Conservation (phyloP, 495 filamentous ascomycete genomes). For the Aspergillus cristatus region DNA sequence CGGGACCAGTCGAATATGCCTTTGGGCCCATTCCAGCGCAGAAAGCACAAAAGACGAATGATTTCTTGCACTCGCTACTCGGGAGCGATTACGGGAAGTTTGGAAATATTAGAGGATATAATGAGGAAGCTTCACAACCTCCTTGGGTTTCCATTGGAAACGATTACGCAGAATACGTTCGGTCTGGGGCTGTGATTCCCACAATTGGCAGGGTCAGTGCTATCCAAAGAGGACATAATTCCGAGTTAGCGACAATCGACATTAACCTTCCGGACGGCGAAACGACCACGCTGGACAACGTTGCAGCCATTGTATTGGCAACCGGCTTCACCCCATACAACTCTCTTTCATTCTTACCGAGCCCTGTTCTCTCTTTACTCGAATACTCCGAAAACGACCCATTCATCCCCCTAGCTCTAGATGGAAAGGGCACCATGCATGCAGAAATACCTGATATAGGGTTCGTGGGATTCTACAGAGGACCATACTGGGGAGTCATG, state of each 20-base stretch:
- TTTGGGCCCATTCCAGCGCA: slow-evolving; percentile 51
- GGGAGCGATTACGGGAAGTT: slow-evolving; percentile 50
- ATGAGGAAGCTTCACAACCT: slow-evolving; percentile 21
- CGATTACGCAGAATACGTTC: slow-evolving; percentile 62
- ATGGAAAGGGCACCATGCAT: slow-evolving; percentile 55
- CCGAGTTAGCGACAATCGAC: slow-evolving; percentile 15
- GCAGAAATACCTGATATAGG: slow-evolving; percentile 53
- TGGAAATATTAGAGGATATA: slow-evolving; percentile 9
- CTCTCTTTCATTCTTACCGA: slow-evolving; percentile 52
- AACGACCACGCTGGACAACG: slow-evolving; percentile 31
- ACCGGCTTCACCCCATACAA: slow-evolving; percentile 63
- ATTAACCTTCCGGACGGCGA: slow-evolving; percentile 22
- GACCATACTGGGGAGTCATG: slow-evolving; percentile 80
- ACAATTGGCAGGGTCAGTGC: slow-evolving; percentile 25
- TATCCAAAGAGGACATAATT: slow-evolving; percentile 8
- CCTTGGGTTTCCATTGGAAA: slow-evolving; percentile 62
- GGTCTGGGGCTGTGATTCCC: slow-evolving; percentile 47
- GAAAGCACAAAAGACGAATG: slow-evolving; percentile 40
- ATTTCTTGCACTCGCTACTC: slow-evolving; percentile 44
- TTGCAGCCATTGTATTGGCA: slow-evolving; percentile 62
- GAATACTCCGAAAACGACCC: slow-evolving; percentile 44
- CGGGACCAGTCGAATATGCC: slow-evolving; percentile 44
- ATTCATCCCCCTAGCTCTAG: slow-evolving; percentile 60
- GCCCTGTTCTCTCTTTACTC: slow-evolving; percentile 43
- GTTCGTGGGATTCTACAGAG: slow-evolving; percentile 80